These are phyloP conservation scores for Malus asiatica DNA, from an alignment of 306 rosid species.

Conservation along the genomic window DNA sequence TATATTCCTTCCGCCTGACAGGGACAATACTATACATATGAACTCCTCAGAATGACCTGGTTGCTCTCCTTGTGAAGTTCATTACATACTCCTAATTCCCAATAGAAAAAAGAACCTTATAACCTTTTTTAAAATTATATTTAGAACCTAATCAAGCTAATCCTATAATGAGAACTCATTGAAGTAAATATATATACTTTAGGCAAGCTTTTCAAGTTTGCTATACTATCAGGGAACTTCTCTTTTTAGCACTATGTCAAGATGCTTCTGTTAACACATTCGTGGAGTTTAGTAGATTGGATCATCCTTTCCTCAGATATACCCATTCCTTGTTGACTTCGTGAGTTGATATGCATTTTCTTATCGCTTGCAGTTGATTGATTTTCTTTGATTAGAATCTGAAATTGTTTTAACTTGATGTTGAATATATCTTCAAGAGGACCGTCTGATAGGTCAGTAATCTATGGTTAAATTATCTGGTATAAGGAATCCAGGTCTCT, in stretches of 20 bases:
- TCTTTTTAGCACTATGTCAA: neutral
- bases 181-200: neutral
- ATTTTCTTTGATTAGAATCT: neutral
- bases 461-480: neutral
- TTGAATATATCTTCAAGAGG: neutral
- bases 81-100: neutral
- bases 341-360: neutral
- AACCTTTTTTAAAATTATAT: neutral
- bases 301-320: too few species aligned
- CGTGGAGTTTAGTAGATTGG: too few species aligned
- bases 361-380: neutral
- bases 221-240: neutral
- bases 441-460: neutral
- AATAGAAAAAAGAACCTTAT: neutral
- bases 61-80: neutral
- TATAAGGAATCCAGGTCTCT: neutral
- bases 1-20: neutral
- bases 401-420: neutral
- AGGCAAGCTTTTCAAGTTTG: neutral
- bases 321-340: neutral
- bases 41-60: neutral
- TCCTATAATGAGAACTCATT: neutral
- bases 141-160: neutral
- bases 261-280: too few species aligned
- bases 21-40: neutral